Percentiles rank a stretch among this genome's conserved stretches.
Evolutionary conservation across 1,284 basidiomycete genomes (phyloP).

Genomic region (Papiliotrema laurentii): DNA sequence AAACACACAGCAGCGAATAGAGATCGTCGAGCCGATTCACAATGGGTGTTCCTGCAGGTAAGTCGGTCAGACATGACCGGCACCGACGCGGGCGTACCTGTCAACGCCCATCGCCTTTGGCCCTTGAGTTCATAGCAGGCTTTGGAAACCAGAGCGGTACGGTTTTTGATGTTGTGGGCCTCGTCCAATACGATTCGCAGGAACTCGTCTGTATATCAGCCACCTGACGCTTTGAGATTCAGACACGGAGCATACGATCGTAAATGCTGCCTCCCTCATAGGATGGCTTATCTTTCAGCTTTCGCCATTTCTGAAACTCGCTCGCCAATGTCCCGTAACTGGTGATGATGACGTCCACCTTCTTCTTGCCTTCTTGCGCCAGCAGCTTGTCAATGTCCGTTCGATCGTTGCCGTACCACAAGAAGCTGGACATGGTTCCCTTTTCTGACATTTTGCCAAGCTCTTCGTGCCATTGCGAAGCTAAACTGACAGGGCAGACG

Average conservation of each 20-base stretch:
- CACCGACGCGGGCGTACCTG: conserved; percentile 51
- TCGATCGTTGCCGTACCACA: conserved; percentile 85
- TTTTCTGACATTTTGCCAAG: conserved; percentile 62
- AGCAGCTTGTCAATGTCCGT: conserved; percentile 64
- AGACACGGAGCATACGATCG: conserved; percentile 57
- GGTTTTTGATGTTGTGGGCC: conserved; percentile 92
- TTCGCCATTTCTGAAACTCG: conserved; percentile 64
- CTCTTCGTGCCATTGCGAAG: conserved; percentile 88
- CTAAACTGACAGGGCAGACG: conserved; percentile 85
- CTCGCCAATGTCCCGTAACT: conserved; percentile 84
- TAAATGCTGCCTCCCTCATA: conserved; percentile 55
- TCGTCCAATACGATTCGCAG: conserved; percentile 60
- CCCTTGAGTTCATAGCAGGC: conserved; percentile 81
- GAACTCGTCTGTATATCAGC: conserved; percentile 34
- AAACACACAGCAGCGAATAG: conserved; percentile 75
- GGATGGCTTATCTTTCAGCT: conserved; percentile 53
- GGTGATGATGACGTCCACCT: conserved; percentile 76
- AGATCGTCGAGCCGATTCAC: conserved; percentile 93
- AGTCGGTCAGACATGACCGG: not conserved
- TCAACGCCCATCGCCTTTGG: conserved; percentile 82
- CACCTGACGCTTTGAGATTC: not conserved
- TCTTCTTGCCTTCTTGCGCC: conserved; percentile 52
- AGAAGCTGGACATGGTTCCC: conserved; percentile 58
- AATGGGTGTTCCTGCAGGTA: conserved; percentile 75
- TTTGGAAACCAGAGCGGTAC: conserved; percentile 82